phyloP scores from a whole-genome alignment of 1,284 basidiomycete species.

The Xerocomus subilludens region DNA sequence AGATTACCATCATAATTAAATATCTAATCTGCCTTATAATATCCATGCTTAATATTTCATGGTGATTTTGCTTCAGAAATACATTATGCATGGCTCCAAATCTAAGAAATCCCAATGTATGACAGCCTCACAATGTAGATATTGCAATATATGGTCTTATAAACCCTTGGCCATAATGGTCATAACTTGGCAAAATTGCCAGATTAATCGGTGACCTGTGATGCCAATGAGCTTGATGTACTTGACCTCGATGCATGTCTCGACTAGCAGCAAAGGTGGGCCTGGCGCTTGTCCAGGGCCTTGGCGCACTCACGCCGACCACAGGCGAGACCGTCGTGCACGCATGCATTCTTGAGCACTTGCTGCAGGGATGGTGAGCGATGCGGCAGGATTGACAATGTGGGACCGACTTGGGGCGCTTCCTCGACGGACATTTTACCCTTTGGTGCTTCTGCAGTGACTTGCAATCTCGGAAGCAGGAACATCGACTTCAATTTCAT shows the following conservation, averaged over 20 bases:
- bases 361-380: conserved; percentile 62
- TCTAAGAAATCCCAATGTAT: too few relatives aligned
- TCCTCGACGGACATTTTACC: conserved; percentile 98
- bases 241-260: conserved; percentile 99
- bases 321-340: conserved; percentile 98
- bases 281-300: conserved; percentile 98
- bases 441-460: conserved; percentile 85
- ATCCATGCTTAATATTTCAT: too few relatives aligned
- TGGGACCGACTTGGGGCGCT: conserved; percentile 83
- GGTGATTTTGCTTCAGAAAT: too few relatives aligned
- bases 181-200: too few relatives aligned
- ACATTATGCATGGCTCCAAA: too few relatives aligned
- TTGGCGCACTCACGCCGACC: conserved; percentile 98
- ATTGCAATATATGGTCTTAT: too few relatives aligned
- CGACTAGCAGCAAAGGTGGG: conserved; percentile 98
- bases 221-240: conserved; percentile 99
- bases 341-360: conserved; percentile 95
- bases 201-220: too few relatives aligned
- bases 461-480: conserved; percentile 84
- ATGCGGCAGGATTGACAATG: conserved; percentile 7
- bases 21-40: too few relatives aligned
- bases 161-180: too few relatives aligned
- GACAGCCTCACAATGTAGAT: too few relatives aligned
- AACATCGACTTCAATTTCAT: conserved; percentile 86
- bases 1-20: too few relatives aligned